A percentile compares a stretch with the other conserved stretches of the same genome.
phyloP scores from a whole-genome alignment of 2,329 filamentous ascomycete genomes.

The Leptographium wingfieldii region DNA sequence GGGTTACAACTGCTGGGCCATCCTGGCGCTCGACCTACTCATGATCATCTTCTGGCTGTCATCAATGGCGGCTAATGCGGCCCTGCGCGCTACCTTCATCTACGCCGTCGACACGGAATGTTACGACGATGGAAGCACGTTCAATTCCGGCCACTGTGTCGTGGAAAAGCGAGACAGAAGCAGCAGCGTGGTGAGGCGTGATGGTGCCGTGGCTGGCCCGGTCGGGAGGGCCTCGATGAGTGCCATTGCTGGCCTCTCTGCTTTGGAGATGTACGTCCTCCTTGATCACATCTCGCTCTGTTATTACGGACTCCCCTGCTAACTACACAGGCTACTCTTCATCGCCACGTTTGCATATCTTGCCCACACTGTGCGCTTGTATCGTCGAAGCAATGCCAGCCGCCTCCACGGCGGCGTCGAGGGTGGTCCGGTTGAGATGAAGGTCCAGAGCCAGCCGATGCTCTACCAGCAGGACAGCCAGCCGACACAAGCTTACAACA shows the following conservation, averaged over 20 bases:
- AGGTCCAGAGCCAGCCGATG: slow-evolving; percentile 11
- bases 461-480: background rate
- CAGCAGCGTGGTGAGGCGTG: slow-evolving; percentile 8
- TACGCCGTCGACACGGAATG: slow-evolving; percentile 13
- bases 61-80: slow-evolving; percentile 19
- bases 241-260: slow-evolving; percentile 20
- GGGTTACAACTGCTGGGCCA: slow-evolving; percentile 22
- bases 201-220: slow-evolving; percentile 11
- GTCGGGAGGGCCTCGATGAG: slow-evolving; percentile 16
- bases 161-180: slow-evolving; percentile 9
- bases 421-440: slow-evolving; percentile 18
- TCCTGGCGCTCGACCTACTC: slow-evolving; percentile 18
- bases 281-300: background rate
- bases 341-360: slow-evolving; percentile 32
- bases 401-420: slow-evolving; percentile 9
- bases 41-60: slow-evolving; percentile 22
- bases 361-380: slow-evolving; percentile 18
- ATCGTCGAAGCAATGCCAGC: slow-evolving; percentile 13
- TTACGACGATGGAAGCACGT: slow-evolving; percentile 16
- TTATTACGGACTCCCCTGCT: slow-evolving; percentile 11
- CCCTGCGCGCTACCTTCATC: slow-evolving; percentile 16
- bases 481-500: background rate
- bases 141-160: slow-evolving; percentile 16
- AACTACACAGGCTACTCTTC: slow-evolving; percentile 17
- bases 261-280: slow-evolving; percentile 15